Conservation (phyloP, 2,329 filamentous ascomycete genomes). For the Xylariaceae sp. region DNA sequence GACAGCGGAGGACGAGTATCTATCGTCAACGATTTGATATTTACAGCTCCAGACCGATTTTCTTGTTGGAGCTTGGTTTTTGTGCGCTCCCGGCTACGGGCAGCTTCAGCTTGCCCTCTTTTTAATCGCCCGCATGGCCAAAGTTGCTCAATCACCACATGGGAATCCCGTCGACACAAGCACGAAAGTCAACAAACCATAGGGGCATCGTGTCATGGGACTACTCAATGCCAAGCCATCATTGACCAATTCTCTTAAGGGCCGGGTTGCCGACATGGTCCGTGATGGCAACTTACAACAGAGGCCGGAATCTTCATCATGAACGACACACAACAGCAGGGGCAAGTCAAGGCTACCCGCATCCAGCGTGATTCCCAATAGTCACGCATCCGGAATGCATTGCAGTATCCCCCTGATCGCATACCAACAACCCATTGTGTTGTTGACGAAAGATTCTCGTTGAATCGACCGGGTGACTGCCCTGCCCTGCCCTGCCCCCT, state of each 20-base stretch:
- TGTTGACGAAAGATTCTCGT: no score
- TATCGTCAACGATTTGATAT: neutral
- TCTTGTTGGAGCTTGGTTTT: neutral
- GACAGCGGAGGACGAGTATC: slow-evolving; percentile 2
- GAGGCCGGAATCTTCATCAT: slow-evolving; percentile 4
- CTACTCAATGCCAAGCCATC: no score
- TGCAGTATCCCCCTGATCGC: no score
- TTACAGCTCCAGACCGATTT: slow-evolving; percentile 13
- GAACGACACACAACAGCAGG: slow-evolving; percentile 13
- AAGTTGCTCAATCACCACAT: slow-evolving; percentile 2
- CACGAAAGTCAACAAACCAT: slow-evolving; percentile 1
- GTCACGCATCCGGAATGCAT: slow-evolving; percentile 4
- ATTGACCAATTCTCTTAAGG: no score
- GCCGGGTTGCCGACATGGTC: no score
- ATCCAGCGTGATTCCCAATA: slow-evolving; percentile 18
- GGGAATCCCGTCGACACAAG: slow-evolving; percentile 14
- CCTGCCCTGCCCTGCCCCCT: neutral
- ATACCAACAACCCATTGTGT: no score
- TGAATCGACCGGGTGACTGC: no score
- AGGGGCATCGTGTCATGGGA: no score
- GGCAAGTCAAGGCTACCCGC: slow-evolving; percentile 30
- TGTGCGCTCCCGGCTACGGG: no score
- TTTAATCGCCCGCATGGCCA: slow-evolving; percentile 8
- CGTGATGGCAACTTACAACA: no score
- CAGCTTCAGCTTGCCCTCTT: no score